Base-by-base conservation (phyloP, 2,329 filamentous ascomycete species). In the Cordyceps farinosa region DNA sequence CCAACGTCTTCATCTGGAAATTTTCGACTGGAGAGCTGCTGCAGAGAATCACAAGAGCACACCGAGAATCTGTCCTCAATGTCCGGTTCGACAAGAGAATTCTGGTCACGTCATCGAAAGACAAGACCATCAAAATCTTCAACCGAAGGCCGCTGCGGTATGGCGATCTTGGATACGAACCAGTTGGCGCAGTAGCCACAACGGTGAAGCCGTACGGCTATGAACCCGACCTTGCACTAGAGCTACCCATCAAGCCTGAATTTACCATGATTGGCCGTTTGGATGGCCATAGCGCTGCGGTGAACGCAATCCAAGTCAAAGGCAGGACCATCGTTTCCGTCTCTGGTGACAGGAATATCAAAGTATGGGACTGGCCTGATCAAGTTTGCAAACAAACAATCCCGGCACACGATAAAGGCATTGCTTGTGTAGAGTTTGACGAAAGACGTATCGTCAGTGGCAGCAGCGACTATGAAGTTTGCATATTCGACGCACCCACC, bases 351-450 rank as follows among this genome's bases (percentile, higher is more conserved):
- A 88, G 95, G 44, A 87, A 90, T 66, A 93, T 99, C 77, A 97
- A 97, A 74, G 84, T 97, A 27, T 99, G 95, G 95, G 89, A 96
- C 74, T 91, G 96, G 79, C 89, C 89, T 22, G 90, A 87, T 8
- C 90, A 92, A 63, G 79, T 84, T 50, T 94, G 91, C 73, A 82
- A 84, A 51, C 87, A 90, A 69, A 96, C 91, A 0, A 87, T 96
- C 40, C 82, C 90, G 45, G 95, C 94, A 1, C 95, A 99, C 71
- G 87, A 86, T 66, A 99, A 99, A 74, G 95, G 95, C 38, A 98
- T 99, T 69, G 95, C 95, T 3, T 99, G 95, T 74, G 93, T 99
- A 17, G 94, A 99, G 75, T 98, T 95, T 72, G 95, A 99, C 73
- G 92, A 92, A 32, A 87, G 91, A 57, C 87, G 95, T 27, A 96